A percentile compares a stretch with the other conserved stretches of the same genome.
These are phyloP conservation scores for Kluyveromyces aestuarii DNA, from an alignment of 805 yeast genomes.

Conservation along the genomic window DNA sequence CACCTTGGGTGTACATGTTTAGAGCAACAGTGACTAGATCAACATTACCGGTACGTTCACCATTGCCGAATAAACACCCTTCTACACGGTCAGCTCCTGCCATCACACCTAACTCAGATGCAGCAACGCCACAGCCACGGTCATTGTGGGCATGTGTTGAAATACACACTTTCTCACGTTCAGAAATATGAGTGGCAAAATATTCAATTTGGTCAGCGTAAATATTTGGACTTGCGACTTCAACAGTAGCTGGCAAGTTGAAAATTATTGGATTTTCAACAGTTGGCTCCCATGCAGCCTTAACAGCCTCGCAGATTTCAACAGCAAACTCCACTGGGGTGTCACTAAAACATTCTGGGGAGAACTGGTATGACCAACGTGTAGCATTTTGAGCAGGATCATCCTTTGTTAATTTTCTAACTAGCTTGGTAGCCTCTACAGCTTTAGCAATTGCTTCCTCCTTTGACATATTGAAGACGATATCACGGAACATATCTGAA, in stretches of 20 bases:
- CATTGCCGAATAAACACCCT: constrained; percentile 76
- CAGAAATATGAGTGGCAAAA: constrained; percentile 55
- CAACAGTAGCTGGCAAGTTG: constrained; percentile 76
- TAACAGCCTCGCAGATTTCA: constrained; percentile 73
- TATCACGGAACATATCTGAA: constrained; percentile 64
- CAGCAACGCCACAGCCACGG: constrained; percentile 80
- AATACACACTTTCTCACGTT: constrained; percentile 61
- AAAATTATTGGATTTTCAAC: constrained; percentile 64
- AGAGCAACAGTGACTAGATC: constrained; percentile 68
- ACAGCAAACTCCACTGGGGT: constrained; percentile 67
- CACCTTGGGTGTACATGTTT: constrained; percentile 72
- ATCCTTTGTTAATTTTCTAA: constrained; percentile 62
- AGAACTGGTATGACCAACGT: constrained; percentile 62
- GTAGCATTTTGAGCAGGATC: constrained; percentile 58
- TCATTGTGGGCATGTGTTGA: constrained; percentile 74
- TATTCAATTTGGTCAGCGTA: constrained; percentile 79
- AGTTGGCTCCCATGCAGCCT: constrained; percentile 73
- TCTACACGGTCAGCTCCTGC: constrained; percentile 87
- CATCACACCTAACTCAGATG: constrained; percentile 62
- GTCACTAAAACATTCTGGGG: constrained; percentile 73
- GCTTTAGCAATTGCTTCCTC: constrained; percentile 63
- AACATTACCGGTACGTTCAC: constrained; percentile 81
- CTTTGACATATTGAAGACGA: constrained; percentile 63
- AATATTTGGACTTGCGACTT: constrained; percentile 64
- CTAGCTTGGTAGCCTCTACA: constrained; percentile 59